These are phyloP conservation scores for Saccharomycopsis capsularis DNA, from an alignment of 805 yeast genomes.

Conservation along the genomic window DNA sequence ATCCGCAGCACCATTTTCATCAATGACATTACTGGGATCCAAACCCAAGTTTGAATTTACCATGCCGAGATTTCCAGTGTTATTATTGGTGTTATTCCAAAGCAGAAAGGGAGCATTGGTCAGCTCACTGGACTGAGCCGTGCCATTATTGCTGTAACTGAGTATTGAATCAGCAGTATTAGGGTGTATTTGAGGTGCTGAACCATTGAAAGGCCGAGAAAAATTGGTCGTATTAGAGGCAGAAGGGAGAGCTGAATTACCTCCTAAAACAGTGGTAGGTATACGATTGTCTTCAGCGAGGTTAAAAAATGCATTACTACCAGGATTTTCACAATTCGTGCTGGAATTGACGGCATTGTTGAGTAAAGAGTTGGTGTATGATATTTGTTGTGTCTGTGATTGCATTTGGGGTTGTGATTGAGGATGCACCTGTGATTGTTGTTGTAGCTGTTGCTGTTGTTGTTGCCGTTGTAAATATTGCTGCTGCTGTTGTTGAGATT, in stretches of 20 bases:
- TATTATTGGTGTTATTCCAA: too few species aligned
- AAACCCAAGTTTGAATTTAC: too few species aligned
- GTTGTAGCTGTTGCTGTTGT: background rate
- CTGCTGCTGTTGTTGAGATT: conserved; percentile 4
- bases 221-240: too few species aligned
- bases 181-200: too few species aligned
- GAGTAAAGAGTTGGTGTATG: too few species aligned
- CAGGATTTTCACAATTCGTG: background rate
- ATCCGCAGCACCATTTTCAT: background rate
- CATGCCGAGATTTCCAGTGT: too few species aligned
- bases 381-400: too few species aligned
- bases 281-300: background rate
- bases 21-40: background rate
- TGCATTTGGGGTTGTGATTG: too few species aligned
- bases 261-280: too few species aligned
- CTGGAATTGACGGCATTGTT: too few species aligned
- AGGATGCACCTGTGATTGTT: background rate
- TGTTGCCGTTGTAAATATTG: background rate
- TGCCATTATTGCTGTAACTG: background rate
- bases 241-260: too few species aligned
- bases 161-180: background rate
- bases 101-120: background rate
- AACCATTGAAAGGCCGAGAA: too few species aligned
- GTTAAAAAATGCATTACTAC: background rate
- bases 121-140: background rate